Base-by-base conservation (phyloP, 164 flowering plant genomes). In the Macadamia tetraphylla region DNA sequence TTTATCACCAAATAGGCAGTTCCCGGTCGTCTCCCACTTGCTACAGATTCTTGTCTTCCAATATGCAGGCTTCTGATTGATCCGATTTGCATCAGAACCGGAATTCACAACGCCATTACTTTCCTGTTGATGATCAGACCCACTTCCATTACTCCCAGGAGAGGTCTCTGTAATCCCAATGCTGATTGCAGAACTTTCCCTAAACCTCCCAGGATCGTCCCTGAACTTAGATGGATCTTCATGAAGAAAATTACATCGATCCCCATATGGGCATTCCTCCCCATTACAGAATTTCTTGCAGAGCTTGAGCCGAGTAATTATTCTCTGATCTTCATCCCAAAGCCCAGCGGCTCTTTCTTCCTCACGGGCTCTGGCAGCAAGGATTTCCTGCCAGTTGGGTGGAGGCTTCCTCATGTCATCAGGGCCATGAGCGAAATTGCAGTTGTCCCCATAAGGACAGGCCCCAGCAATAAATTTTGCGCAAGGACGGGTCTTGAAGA, bases 381-480 rank as follows among this genome's bases (percentile, higher is more conserved):
- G 40, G 40, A 35, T 35, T 35, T 35, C 40, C 40, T 35, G 40
- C 40, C 40, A 35, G 64, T 94, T 90, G 4, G 88, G 88, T 0
- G 95, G 96, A 5, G 95, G 94, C 52, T 81, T 82, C 32, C 96
- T 75, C 72, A 92, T 46, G 66, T 94, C 97, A 29, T 85, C 90
- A 4, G 69, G 29, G 3, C 99, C 99, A 77, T 94, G 99, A 13
- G 99, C 99, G 71, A 82, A 94, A 66, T 86, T 87, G 76, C 99
- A 94, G 67, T 60, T 74, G 48, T 77, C 82, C 6, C 91, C 94
- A 70, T 88, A 89, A n/a, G 83, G 80, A 48, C 98, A 92, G 6
- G 59, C 67, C 0, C 92, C 94, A 6, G 43, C 31, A 46, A 63
- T 75, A 67, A 90, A 94, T 49, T 77, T 92, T 0, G 82, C 82